Evolutionary conservation across 257 asterid species (phyloP), one percentile per base, ranked within the genome.

Genomic region (Prunella vulgaris): DNA sequence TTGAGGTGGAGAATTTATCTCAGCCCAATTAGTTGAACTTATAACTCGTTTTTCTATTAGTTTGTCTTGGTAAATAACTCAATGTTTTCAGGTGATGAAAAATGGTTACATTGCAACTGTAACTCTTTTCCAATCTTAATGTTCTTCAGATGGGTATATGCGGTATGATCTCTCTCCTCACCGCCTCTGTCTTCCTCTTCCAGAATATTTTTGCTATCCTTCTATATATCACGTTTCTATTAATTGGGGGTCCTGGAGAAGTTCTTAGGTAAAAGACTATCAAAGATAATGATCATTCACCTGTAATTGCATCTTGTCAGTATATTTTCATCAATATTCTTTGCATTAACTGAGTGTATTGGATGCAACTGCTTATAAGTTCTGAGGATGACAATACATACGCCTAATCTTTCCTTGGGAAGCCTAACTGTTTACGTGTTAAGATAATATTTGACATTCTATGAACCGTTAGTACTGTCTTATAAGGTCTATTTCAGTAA

Each of bases 51-150:
- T 63, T 58, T 7, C 30, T 15, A 8, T 21, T 33, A 17, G 22
- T 59, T 60, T 61, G 44, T 73, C 53, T 40, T 71, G 32, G 64
- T 64, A 18, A 35, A 5, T 52, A 60, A 72, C 66, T 53, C 24
- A 37, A n/a, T 68, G 33, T 76, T 67, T 62, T 44, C 87, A 90
- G 96, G 96, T 90, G 49, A 88, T 90, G 97, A 90, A 88, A 82
- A 90, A 88, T 64, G 96, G 92, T 24, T 78, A 86, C 69, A 85
- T 90, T 54, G 96, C 97, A 10, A 90, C 97, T 33, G 90, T 90
- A 59, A 90, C 97, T 68, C 96, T 90, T 60, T 90, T 90, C 69
- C 95, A 88, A 66, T 88, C 93, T 5, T 90, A 78, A 81, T 32
- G 61, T 37, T 68, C 18, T 27, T 44, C 38, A 24, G 82, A 76